These are phyloP conservation scores for Volvariella surrecta DNA, from an alignment of 1,284 basidiomycete species.

Conservation along the genomic window DNA sequence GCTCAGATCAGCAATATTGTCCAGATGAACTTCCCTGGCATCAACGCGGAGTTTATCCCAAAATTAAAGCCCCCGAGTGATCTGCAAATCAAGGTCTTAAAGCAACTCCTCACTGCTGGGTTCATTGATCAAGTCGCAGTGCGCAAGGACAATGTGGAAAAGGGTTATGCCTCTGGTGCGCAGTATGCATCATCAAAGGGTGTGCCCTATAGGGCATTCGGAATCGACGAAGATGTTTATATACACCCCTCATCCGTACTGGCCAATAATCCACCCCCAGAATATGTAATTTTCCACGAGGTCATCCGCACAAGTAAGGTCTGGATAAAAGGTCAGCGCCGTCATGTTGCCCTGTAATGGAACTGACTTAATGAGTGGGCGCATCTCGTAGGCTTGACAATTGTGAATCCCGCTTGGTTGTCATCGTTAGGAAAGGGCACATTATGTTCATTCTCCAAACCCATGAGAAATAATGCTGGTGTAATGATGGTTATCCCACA, in stretches of 20 bases:
- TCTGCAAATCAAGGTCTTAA: conserved; percentile 82
- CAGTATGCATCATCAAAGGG: conserved; percentile 73
- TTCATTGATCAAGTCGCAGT: conserved; percentile 97
- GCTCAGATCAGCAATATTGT: conserved; percentile 85
- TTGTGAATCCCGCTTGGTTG: conserved; percentile 88
- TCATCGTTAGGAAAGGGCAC: conserved; percentile 68
- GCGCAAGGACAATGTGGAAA: conserved; percentile 76
- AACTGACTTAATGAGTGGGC: conserved; percentile 8
- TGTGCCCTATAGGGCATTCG: conserved; percentile 81
- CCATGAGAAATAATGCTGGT: conserved; percentile 62
- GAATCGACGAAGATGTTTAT: conserved; percentile 82
- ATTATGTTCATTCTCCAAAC: conserved; percentile 87
- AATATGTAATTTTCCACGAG: conserved; percentile 85
- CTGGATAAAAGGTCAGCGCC: conserved; percentile 69
- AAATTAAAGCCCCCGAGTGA: conserved; percentile 67
- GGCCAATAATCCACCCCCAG: conserved; percentile 67
- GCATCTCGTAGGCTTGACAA: conserved; percentile 59
- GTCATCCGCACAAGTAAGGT: conserved; percentile 66
- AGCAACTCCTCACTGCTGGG: conserved; percentile 83
- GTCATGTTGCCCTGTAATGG: background rate
- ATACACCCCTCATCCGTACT: conserved; percentile 88
- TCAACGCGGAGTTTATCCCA: conserved; percentile 48
- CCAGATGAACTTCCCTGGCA: conserved; percentile 55
- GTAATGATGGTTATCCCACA: conserved; percentile 67
- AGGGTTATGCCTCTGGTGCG: conserved; percentile 45